These are phyloP conservation scores for Ophiocordyceps camponoti-rufipedis DNA, from an alignment of 2,329 filamentous ascomycete genomes.

Conservation along the genomic window DNA sequence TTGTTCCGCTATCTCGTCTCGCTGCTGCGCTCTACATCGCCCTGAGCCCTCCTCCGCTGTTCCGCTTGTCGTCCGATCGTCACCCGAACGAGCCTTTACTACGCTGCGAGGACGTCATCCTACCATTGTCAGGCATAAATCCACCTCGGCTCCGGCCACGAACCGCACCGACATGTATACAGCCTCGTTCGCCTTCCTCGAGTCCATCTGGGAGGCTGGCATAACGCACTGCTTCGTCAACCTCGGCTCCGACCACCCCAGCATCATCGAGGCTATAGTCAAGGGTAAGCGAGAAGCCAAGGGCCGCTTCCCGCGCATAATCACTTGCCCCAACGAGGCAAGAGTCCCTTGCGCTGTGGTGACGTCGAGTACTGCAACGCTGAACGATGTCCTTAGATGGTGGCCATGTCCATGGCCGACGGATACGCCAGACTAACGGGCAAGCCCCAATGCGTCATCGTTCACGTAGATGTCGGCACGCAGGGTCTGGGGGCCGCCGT, in stretches of 20 bases:
- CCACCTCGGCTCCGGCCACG: slow-evolving; percentile 4
- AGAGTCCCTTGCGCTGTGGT: not conserved
- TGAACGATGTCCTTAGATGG: slow-evolving; percentile 37
- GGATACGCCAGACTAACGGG: slow-evolving; percentile 57
- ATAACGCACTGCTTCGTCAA: slow-evolving; percentile 45
- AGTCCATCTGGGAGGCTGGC: slow-evolving; percentile 56
- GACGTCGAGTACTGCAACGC: too few relatives aligned
- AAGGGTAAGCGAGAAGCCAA: slow-evolving; percentile 52
- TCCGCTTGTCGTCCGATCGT: not conserved
- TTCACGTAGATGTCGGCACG: slow-evolving; percentile 69
- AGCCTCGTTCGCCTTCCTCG: slow-evolving; percentile 66
- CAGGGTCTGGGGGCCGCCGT: slow-evolving; percentile 62
- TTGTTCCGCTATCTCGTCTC: slow-evolving; percentile 1
- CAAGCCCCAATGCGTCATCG: slow-evolving; percentile 58
- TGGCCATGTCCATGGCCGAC: slow-evolving; percentile 70
- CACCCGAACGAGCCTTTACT: not conserved
- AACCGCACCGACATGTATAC: slow-evolving; percentile 38
- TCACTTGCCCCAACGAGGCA: slow-evolving; percentile 69
- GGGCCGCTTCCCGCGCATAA: slow-evolving; percentile 49
- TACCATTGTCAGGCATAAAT: slow-evolving; percentile 2
- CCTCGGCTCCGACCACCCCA: slow-evolving; percentile 54
- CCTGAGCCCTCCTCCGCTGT: not conserved
- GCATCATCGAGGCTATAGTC: slow-evolving; percentile 65
- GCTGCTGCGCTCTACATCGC: not conserved
- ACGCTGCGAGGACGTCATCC: not conserved